Base-by-base conservation (phyloP, 192 early-diverging fungal genomes). In the Umbelopsis ramanniana region DNA sequence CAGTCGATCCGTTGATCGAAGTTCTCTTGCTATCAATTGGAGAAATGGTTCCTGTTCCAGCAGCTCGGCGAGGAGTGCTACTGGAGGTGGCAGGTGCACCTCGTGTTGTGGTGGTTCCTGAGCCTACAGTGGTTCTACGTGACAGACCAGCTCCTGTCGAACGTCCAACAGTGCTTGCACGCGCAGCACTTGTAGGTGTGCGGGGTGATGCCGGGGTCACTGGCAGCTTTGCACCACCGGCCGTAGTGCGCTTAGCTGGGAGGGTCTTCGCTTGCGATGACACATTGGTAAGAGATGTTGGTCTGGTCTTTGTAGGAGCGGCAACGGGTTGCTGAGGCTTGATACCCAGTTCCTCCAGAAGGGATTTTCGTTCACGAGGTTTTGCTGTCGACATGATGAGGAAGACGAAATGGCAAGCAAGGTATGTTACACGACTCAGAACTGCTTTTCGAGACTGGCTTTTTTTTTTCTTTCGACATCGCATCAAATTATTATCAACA, bases 331-430 rank as follows among this genome's bases (percentile, higher is more conserved):
- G 57, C 26, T 63, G 57, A n/a, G 57, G 57, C 33, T 63, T 63
- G 26, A 63, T 63, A 19, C 57, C 57, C 57, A 63, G 35, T 35
- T 63, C 57, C 57, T 63, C 57, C 19, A 63, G n/a, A 63, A 63
- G 33, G 33, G 57, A 63, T 63, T 63, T 63, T 19, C 57, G 26
- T 37, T 63, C 57, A 26, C 57, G 57, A 29, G 57, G 57, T 63
- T 63, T 63, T 29, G 33, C 57, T 63, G 57, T 37, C 57, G 57
- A 63, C 57, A 63, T 63, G 57, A 63, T 63, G 57, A 63, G 33
- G 33, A 63, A 37, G 57, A 63, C 24, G 24, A 63, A 63, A 2
- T 19, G 26, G 17, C 17, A 63, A 29, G 3, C 8, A 26, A 33
- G 4, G 24, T n/a, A 63, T 35, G 57, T 63, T 63, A 63, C 57